These are phyloP conservation scores for Xerocomus spinulosus DNA, from an alignment of 768 basidiomycete genomes.

Conservation along the genomic window DNA sequence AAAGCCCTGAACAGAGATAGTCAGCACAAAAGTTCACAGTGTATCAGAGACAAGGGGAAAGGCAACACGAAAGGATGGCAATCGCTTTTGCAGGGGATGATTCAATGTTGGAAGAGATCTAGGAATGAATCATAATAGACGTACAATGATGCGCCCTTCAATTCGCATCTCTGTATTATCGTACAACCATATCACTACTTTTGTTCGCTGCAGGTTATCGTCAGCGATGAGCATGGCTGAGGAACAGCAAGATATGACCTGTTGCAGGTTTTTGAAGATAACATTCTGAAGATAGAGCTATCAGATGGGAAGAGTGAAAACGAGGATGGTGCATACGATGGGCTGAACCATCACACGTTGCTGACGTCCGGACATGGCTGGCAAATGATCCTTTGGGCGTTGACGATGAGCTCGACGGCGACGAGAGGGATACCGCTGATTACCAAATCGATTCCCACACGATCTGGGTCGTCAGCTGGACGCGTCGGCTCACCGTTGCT, in stretches of 20 bases:
- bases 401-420: conserved; percentile 9
- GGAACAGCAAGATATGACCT: conserved; percentile 39
- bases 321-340: conserved; percentile 63
- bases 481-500: conserved; percentile 14
- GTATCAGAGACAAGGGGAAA: background rate
- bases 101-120: conserved; percentile 38
- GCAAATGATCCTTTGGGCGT: conserved; percentile 7
- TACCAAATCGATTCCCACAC: conserved; percentile 24
- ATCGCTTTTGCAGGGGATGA: conserved; percentile 36
- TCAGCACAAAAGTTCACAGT: conserved; percentile 20
- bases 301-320: conserved; percentile 1
- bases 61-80: conserved; percentile 7
- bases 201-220: conserved; percentile 54
- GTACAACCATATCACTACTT: conserved; percentile 91
- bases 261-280: conserved; percentile 96
- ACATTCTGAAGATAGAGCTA: conserved; percentile 60
- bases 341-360: conserved; percentile 99
- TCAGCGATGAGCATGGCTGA: conserved; percentile 9
- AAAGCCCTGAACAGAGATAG: conserved; percentile 64
- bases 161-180: conserved; percentile 97
- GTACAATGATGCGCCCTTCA: conserved; percentile 91
- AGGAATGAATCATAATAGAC: conserved; percentile 35
- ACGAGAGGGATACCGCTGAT: conserved; percentile 3
- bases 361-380: conserved; percentile 84
- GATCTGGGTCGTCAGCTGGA: conserved; percentile 9